phyloP scores from a whole-genome alignment of 1,139 yeast species.

The Candida labiduridarum region DNA sequence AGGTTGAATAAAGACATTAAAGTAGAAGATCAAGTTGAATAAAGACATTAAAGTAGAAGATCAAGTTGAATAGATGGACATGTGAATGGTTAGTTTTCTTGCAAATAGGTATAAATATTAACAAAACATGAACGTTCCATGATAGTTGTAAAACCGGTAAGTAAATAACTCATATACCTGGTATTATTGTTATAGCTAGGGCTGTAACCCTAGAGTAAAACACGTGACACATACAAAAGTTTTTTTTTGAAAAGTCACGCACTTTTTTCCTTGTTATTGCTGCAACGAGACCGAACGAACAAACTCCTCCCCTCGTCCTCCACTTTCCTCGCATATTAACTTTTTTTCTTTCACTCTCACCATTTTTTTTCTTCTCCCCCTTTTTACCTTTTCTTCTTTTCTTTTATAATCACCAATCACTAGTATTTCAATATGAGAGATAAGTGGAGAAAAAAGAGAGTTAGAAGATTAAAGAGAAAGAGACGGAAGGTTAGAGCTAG shows the following conservation, averaged over 20 bases:
- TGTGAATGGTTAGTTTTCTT: neutral
- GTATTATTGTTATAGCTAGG: neutral
- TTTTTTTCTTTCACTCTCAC: neutral
- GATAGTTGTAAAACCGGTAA: neutral
- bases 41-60: constrained; percentile 22
- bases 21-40: constrained; percentile 22
- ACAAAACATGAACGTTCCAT: too few species aligned
- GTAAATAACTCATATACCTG: too few species aligned
- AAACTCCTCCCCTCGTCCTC: neutral
- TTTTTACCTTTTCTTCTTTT: constrained; percentile 14
- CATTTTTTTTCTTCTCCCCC: constrained; percentile 8
- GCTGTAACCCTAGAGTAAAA: neutral
- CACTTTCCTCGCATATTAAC: neutral
- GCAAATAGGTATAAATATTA: neutral
- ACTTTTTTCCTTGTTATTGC: neutral
- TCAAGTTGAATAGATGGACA: constrained; percentile 18
- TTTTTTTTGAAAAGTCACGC: neutral
- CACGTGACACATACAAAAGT: neutral
- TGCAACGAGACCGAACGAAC: neutral
- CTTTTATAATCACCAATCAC: constrained; percentile 19
- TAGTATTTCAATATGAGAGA: constrained; percentile 67
- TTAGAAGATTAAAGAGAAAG: constrained; percentile 99
- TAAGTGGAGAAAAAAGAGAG: constrained; percentile 99
- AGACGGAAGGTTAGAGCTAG: constrained; percentile 99
- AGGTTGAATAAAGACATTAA: constrained; percentile 25